Base-by-base conservation (phyloP, 345 rosid species). In the Pugionium dolabratum region DNA sequence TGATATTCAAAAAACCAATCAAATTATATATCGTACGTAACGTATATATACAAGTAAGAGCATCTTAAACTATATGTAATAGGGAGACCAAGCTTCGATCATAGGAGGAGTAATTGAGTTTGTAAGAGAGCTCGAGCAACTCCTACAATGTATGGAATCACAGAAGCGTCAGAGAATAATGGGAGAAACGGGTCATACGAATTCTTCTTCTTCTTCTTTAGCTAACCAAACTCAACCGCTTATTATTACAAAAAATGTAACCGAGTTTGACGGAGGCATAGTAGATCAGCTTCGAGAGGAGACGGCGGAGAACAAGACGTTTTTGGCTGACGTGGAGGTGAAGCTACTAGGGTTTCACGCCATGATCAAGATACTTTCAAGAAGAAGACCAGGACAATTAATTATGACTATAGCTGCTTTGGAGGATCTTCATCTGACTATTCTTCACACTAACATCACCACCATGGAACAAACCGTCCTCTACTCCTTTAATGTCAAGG, bases 51-150 rank as follows among this genome's bases (percentile, higher is more conserved):
- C 5, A 27, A 56, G 2, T 39, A 57, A 4, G 30, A 37, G 4
- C 1, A 2, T 29, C 32, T 61, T 54, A 9, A 50, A 69, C 44
- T 31, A 51, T 10, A 4, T 7, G 18, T 5, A 50, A 30, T 67
- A 90, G 97, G 97, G 96, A 72, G 99, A 94, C 71, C 97, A 90
- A 83, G 97, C 97, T 1, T 94, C 99, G 1, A 90, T 94, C n/a
- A 86, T 94, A 8, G 99, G 99, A 2, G 99, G 99, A 33, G 99
- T 89, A 4, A 90, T 94, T 6, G 97, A 90, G 73, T 94, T 88
- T 53, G 96, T 94, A 64, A 87, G 91, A 63, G 99, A 94, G 67
- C 71, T 94, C 9, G 99, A 94, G 77, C 97, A 90, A 54, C 95
- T 90, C 4, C 85, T 86, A 43, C 96, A 88, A 7, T 90, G 97